Evolutionary conservation across 2,329 filamentous ascomycete genomes (phyloP), one percentile per base, ranked within the genome.

Genomic region (Diaporthe velutina): DNA sequence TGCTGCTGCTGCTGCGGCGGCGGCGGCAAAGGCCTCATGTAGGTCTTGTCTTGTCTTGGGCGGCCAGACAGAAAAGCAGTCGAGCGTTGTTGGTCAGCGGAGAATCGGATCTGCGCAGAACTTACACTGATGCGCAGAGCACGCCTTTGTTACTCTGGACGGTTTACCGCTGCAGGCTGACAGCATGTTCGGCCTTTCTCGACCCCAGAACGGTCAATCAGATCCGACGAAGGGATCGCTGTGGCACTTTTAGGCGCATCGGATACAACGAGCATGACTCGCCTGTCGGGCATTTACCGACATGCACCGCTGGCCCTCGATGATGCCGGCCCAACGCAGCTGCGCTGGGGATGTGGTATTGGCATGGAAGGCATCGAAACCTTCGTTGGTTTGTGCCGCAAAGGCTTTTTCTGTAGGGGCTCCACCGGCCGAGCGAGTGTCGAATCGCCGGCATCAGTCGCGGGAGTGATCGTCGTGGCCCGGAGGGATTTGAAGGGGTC

Each of bases 261-360:
- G 61, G 45, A 52, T 67, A 52, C 61, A 50, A 67, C 61, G 61
- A 25, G 61, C 64, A 67, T 67, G 64, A 67, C 64, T 68, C 64
- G 64, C 64, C 58, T 52, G 48, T 54, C 64, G 64, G 64, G 45
- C 45, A 54, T 68, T 68, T 68, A 28, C 64, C 64, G 64, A 52
- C 45, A 40, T 68, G 64, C 48, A 38, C 33, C 40, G 15, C 12
- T n/a, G 28, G 42, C 30, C 45, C 3, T 19, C 33, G 48, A 68
- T 33, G 48, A 68, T 68, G 64, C 48, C 48, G 30, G 64, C 48
- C 48, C 33, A 54, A 68, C 22, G 64, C 48, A 67, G 42, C 12
- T 52, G 61, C 4, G 48, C 33, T 35, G 33, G 48, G 8, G n/a
- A 30, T 45, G 60, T 64, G 64, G 33, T 13, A 68, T 54, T 38